Percentiles rank a stretch among this genome's conserved stretches.
phyloP scores from a whole-genome alignment of 257 asterid species.

The Solanum pinnatisectum region DNA sequence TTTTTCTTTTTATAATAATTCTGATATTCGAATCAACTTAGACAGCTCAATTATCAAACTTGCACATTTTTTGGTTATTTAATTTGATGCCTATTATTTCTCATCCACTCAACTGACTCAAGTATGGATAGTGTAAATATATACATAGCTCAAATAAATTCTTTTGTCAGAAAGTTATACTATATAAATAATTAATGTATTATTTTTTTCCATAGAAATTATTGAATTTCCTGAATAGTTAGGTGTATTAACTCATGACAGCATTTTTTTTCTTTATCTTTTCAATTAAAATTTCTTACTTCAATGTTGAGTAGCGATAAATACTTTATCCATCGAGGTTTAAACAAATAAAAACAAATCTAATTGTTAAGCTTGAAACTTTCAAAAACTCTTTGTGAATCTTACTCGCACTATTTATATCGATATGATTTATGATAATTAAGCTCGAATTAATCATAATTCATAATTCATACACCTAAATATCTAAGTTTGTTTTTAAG shows the following conservation, averaged over 20 bases:
- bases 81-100: not conserved
- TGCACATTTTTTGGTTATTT: not conserved
- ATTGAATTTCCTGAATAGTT: not conserved
- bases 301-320: not conserved
- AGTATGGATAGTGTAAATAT: not conserved
- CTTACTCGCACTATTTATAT: not conserved
- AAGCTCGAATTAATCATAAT: not conserved
- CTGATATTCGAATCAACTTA: rapidly evolving
- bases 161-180: too few species aligned
- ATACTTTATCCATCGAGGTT: not conserved
- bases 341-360: not conserved
- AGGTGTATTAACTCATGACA: not conserved
- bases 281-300: not conserved
- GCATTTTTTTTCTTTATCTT: not conserved
- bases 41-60: not conserved
- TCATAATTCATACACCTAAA: too few species aligned
- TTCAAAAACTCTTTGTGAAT: not conserved
- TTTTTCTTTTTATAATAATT: not conserved
- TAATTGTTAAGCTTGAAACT: not conserved
- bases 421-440: too few species aligned
- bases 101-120: not conserved
- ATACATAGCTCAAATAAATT: not conserved
- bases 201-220: not conserved
- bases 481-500: not conserved
- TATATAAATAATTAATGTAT: too few species aligned